Evolutionary conservation across 2,329 filamentous ascomycete species (phyloP).

Genomic region (Pyricularia pennisetigena): DNA sequence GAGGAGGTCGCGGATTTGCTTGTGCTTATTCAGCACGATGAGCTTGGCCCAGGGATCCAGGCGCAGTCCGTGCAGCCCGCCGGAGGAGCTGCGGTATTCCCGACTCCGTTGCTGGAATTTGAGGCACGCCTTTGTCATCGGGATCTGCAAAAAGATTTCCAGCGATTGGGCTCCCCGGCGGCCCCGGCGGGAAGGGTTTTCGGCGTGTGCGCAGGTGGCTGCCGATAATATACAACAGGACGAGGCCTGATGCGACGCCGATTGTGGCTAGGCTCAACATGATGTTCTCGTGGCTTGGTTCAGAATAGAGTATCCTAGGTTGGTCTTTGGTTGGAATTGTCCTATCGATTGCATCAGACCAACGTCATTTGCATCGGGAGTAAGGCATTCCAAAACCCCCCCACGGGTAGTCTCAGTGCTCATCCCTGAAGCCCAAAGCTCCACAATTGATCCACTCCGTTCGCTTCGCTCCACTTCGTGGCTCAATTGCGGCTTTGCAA

Average conservation of each 20-base stretch:
- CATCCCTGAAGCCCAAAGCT: too few relatives aligned
- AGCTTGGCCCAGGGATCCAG: neutral
- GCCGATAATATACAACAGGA: neutral
- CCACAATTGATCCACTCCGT: too few relatives aligned
- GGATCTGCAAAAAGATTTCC: conserved; percentile 28
- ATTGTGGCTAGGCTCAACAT: neutral
- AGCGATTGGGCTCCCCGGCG: conserved; percentile 16
- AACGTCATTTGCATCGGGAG: too few relatives aligned
- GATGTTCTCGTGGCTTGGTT: too few relatives aligned
- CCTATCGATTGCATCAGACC: too few relatives aligned
- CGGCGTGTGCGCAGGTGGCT: neutral
- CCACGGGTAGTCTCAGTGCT: too few relatives aligned
- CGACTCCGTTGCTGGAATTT: conserved; percentile 42
- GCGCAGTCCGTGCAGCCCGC: conserved; percentile 26
- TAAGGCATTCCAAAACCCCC: too few relatives aligned
- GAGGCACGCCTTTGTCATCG: conserved; percentile 26
- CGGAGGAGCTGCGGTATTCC: conserved; percentile 35
- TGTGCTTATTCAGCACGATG: conserved; percentile 25
- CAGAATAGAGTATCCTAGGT: too few relatives aligned
- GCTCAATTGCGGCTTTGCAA: too few relatives aligned
- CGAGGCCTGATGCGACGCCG: neutral
- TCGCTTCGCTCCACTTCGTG: too few relatives aligned
- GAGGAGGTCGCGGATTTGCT: conserved; percentile 38
- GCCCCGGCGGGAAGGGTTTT: conserved; percentile 15
- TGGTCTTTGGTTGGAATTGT: too few relatives aligned